These are phyloP conservation scores for Diatrype stigma DNA, from an alignment of 2,329 filamentous ascomycete species.

Conservation along the genomic window DNA sequence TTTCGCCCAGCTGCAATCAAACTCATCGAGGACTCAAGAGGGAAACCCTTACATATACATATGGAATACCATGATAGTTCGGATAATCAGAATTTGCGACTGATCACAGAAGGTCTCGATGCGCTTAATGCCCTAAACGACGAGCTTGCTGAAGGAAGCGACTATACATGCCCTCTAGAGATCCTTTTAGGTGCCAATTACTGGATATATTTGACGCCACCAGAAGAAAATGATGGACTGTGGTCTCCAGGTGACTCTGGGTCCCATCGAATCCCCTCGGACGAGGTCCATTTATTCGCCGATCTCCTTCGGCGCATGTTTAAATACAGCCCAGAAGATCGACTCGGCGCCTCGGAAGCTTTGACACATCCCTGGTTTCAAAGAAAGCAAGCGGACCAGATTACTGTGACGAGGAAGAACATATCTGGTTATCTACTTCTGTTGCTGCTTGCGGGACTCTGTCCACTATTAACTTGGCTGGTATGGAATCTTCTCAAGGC, in stretches of 20 bases:
- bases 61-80: too few relatives aligned
- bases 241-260: not conserved
- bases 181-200: not conserved
- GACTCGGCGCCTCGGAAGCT: not conserved
- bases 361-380: not conserved
- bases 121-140: not conserved
- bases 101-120: not conserved
- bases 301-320: not conserved
- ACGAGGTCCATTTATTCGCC: not conserved
- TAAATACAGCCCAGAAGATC: not conserved
- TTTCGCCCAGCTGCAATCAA: not conserved
- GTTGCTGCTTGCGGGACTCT: too few relatives aligned
- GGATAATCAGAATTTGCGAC: not conserved
- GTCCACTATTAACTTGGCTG: too few relatives aligned
- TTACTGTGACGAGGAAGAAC: too few relatives aligned
- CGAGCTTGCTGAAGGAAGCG: not conserved
- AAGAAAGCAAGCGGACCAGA: not conserved
- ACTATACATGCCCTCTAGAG: not conserved
- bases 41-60: not conserved
- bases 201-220: not conserved
- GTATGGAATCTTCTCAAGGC: too few relatives aligned
- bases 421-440: too few relatives aligned
- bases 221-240: not conserved
- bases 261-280: not conserved
- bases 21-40: not conserved